Base-by-base conservation (phyloP, 2,329 filamentous ascomycete genomes). In the Fusarium sp. region DNA sequence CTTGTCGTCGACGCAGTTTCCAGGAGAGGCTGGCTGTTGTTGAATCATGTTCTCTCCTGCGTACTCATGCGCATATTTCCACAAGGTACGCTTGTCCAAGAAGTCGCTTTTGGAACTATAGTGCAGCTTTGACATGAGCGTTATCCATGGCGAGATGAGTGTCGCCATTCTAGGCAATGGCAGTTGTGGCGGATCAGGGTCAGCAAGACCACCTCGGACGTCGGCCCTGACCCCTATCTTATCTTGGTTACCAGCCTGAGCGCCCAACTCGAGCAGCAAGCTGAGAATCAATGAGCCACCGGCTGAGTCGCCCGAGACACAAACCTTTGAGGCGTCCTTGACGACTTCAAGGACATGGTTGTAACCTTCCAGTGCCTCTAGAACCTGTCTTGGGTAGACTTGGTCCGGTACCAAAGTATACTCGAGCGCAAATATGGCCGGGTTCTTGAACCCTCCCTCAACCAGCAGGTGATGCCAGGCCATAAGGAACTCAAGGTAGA, bases 401-500 rank as follows among this genome's bases (percentile, higher is more conserved):
- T 86, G 85, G 70, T 94, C 91, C 2, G 92, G 92, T 0, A 94
- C 92, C 2, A 97, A 84, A 1, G 90, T 93, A 77, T 96, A 96
- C 63, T 96, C 92, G 7, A 96, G 83, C 2, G 91, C 89, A 75
- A 96, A 93, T 6, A 96, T 86, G 23, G 91, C 91, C 1, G 93
- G 93, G 74, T 94, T 96, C 12, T 81, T 77, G 77, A 91, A 95
- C 3, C 91, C 91, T 19, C 84, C 82, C 53, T 86, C 81, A 58
- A 88, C 84, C 41, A 97, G 83, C 19, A 93, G 81, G 44, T 85
- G 83, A 14, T 92, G 81, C 90, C 91, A 93, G 11, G 89, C 87
- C 56, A 95, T 82, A 4, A 97, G 84, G 71, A 95, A 96, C 74
- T 97, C 93, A 37, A 94, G 86, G 77, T 97, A 97, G 78, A 97